Evolutionary conservation across 495 filamentous ascomycete species (phyloP).

Genomic region (Penicillium parvum): DNA sequence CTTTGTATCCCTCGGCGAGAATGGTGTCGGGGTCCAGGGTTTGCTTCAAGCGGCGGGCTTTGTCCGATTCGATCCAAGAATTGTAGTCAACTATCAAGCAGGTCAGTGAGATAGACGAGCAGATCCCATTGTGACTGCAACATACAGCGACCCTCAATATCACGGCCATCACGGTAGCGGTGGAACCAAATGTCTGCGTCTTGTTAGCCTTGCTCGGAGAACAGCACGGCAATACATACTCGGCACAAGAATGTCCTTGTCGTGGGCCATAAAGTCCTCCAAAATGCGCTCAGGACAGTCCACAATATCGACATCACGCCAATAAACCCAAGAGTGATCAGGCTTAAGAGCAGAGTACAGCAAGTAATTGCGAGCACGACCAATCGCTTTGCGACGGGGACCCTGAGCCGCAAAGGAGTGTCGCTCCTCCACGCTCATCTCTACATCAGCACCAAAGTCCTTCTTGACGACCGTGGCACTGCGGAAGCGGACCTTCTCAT

Average conservation of each 20-base stretch:
- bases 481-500: slow-evolving; percentile 69
- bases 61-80: slow-evolving; percentile 93
- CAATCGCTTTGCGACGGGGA: slow-evolving; percentile 86
- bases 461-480: slow-evolving; percentile 82
- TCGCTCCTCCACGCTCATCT: slow-evolving; percentile 73
- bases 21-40: slow-evolving; percentile 74
- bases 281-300: slow-evolving; percentile 84
- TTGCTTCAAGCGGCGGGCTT: slow-evolving; percentile 66
- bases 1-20: slow-evolving; percentile 90
- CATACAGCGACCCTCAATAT: slow-evolving; percentile 94
- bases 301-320: slow-evolving; percentile 94
- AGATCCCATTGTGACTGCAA: slow-evolving; percentile 8
- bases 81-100: slow-evolving; percentile 82
- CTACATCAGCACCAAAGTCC: slow-evolving; percentile 69
- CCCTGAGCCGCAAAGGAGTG: slow-evolving; percentile 87
- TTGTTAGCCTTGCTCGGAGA: slow-evolving; percentile 33
- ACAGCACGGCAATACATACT: no score
- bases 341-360: slow-evolving; percentile 79
- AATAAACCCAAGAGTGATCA: slow-evolving; percentile 98
- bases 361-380: slow-evolving; percentile 85
- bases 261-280: slow-evolving; percentile 92
- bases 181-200: slow-evolving; percentile 93
- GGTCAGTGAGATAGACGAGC: slow-evolving; percentile 9
- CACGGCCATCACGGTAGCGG: slow-evolving; percentile 71
- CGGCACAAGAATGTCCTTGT: slow-evolving; percentile 88